Evolutionary conservation across 2,329 filamentous ascomycete species (phyloP).

Genomic region (Colletotrichum sp.): DNA sequence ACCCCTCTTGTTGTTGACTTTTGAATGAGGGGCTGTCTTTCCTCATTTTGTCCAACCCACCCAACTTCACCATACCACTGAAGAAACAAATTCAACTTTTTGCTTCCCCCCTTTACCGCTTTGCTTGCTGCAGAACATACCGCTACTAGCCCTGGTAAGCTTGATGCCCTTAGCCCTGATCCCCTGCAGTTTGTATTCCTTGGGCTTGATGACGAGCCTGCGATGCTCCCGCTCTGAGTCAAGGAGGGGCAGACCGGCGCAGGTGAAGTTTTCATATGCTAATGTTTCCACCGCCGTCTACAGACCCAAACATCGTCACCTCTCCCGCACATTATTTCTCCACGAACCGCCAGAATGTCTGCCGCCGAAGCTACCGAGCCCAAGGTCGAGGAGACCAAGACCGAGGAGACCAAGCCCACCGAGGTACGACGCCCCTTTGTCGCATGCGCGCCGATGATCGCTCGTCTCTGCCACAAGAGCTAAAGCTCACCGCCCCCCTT

Average conservation of each 20-base stretch:
- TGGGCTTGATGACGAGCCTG: background rate
- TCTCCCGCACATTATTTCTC: background rate
- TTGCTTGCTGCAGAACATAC: slow-evolving; percentile 14
- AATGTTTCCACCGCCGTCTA: background rate
- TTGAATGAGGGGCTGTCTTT: slow-evolving; percentile 23
- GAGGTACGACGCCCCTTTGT: slow-evolving; percentile 21
- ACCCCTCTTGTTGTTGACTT: slow-evolving; percentile 23
- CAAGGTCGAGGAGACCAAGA: slow-evolving; percentile 62
- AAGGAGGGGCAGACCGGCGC: slow-evolving; percentile 16
- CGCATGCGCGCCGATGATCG: background rate
- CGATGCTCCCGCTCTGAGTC: background rate
- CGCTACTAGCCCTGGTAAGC: slow-evolving; percentile 12
- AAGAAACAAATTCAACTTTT: slow-evolving; percentile 17
- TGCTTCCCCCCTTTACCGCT: slow-evolving; percentile 13
- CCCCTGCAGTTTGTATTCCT: background rate
- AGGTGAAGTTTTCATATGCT: slow-evolving; percentile 5
- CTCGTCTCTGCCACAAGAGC: background rate
- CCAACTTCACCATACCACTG: slow-evolving; percentile 18
- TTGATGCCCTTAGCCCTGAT: background rate
- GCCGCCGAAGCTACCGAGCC: slow-evolving; percentile 56
- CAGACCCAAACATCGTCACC: slow-evolving; percentile 8
- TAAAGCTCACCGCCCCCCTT: background rate
- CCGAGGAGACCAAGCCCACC: slow-evolving; percentile 48
- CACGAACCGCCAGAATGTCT: slow-evolving; percentile 46
- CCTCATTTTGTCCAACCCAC: slow-evolving; percentile 23